Conservation (phyloP, 352 stramenopile genomes). For the Phytophthora colocasiae region DNA sequence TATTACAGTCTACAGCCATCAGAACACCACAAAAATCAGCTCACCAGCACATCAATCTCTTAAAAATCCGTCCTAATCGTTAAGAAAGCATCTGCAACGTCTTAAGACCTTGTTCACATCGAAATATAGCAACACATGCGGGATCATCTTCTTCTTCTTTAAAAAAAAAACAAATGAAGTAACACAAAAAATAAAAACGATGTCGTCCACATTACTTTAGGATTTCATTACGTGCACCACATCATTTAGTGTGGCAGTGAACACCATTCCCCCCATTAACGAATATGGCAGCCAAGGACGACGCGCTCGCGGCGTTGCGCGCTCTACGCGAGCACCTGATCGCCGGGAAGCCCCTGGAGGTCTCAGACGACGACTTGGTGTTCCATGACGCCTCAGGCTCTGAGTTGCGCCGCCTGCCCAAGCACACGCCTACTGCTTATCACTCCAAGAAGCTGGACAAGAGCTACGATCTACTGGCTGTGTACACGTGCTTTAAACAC, state of each 20-base stretch:
- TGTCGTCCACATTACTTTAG: no score
- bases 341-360: conserved; percentile 61
- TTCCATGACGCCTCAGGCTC: conserved; percentile 59
- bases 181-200: no score
- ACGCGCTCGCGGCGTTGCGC: conserved; percentile 49
- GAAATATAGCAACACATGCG: conserved; percentile 78
- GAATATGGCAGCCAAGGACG: conserved; percentile 7
- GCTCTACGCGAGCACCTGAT: conserved; percentile 78
- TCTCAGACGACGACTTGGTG: conserved; percentile 71
- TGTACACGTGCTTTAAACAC: conserved; percentile 86
- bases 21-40: not conserved
- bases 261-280: not conserved
- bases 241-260: no score
- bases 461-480: conserved; percentile 83
- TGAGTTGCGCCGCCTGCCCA: conserved; percentile 57
- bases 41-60: conserved; percentile 1
- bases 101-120: conserved; percentile 81
- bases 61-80: not conserved
- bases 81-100: not conserved
- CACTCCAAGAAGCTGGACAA: conserved; percentile 87
- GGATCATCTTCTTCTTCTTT: conserved; percentile 5
- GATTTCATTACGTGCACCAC: no score
- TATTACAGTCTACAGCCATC: conserved; percentile 65
- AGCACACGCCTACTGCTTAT: conserved; percentile 78
- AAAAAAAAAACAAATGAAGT: no score